These are phyloP conservation scores for Ilex asprella DNA, from an alignment of 257 asterid species.

Conservation along the genomic window DNA sequence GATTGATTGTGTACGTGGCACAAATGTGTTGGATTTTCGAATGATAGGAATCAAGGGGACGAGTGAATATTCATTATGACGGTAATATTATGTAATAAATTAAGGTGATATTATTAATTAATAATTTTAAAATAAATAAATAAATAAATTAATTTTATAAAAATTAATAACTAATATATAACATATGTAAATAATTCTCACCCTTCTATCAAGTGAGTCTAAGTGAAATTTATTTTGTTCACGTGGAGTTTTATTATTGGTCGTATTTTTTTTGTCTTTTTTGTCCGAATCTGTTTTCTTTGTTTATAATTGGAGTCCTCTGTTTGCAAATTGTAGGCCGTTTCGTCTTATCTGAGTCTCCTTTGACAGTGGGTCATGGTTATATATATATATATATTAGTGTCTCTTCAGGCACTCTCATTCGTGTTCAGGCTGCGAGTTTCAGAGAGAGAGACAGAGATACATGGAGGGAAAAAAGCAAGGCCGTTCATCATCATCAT, in stretches of 20 bases:
- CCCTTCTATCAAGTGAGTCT: too few relatives aligned
- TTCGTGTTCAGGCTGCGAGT: conserved; percentile 3
- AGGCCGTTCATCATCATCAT: conserved; percentile 33
- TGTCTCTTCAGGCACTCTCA: conserved; percentile 11
- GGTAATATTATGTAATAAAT: too few relatives aligned
- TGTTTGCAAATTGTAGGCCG: conserved; percentile 16
- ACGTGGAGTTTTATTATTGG: too few relatives aligned
- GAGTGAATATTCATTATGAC: too few relatives aligned
- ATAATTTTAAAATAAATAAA: too few relatives aligned
- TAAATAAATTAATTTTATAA: too few relatives aligned
- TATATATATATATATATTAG: conserved; percentile 42
- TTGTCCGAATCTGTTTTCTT: neutral
- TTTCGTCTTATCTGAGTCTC: conserved; percentile 34
- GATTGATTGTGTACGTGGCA: conserved; percentile 36
- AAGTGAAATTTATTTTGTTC: too few relatives aligned
- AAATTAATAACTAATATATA: too few relatives aligned
- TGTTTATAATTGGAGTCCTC: conserved; percentile 19
- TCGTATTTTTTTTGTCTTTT: conserved; percentile 8
- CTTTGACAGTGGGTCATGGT: conserved; percentile 50
- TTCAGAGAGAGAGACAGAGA: conserved; percentile 6
- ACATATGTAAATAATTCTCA: too few relatives aligned
- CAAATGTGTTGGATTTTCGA: conserved; percentile 9
- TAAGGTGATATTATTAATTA: too few relatives aligned
- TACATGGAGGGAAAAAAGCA: conserved; percentile 59
- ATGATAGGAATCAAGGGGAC: conserved; percentile 8